Evolutionary conservation across 495 filamentous ascomycete species (phyloP).

Genomic region (Immersiella caudata): DNA sequence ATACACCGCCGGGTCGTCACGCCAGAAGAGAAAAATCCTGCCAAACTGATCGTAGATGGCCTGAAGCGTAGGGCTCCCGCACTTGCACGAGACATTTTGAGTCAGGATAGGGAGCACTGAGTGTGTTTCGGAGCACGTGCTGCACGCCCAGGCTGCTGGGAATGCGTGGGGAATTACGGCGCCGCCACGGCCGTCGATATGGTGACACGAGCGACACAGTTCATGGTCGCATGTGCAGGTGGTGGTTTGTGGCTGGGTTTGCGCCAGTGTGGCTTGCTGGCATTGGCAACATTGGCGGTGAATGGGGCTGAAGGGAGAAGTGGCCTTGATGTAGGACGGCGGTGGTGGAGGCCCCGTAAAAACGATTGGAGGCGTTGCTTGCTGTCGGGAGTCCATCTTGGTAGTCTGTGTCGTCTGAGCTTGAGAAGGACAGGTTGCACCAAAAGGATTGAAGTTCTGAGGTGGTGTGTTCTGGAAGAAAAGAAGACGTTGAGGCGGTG

Average conservation of each 20-base stretch:
- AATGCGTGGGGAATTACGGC: conserved; percentile 29
- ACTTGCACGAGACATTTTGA: conserved; percentile 21
- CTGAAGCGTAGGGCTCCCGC: conserved; percentile 31
- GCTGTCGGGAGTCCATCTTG: conserved; percentile 1
- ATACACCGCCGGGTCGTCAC: conserved; percentile 35
- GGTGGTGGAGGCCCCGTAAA: conserved; percentile 13
- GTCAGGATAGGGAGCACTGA: conserved; percentile 29
- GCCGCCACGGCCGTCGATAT: conserved; percentile 14
- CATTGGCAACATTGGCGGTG: conserved; percentile 27
- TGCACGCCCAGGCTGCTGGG: conserved; percentile 35
- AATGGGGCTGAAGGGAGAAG: conserved; percentile 23
- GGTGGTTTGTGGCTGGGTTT: background rate
- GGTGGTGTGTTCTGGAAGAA: background rate
- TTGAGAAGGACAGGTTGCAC: background rate
- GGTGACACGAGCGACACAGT: conserved; percentile 22
- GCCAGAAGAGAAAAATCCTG: conserved; percentile 36
- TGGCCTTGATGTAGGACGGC: conserved; percentile 25
- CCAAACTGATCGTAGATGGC: conserved; percentile 43
- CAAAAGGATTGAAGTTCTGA: background rate
- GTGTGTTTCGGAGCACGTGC: conserved; percentile 30
- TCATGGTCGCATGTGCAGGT: conserved; percentile 19
- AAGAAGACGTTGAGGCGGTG: background rate
- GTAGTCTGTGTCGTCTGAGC: too few relatives aligned
- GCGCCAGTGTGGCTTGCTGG: conserved; percentile 1
- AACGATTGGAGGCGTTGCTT: conserved; percentile 1